phyloP scores from a whole-genome alignment of 2,329 filamentous ascomycete species.

The Exophiala xenobiotica region DNA sequence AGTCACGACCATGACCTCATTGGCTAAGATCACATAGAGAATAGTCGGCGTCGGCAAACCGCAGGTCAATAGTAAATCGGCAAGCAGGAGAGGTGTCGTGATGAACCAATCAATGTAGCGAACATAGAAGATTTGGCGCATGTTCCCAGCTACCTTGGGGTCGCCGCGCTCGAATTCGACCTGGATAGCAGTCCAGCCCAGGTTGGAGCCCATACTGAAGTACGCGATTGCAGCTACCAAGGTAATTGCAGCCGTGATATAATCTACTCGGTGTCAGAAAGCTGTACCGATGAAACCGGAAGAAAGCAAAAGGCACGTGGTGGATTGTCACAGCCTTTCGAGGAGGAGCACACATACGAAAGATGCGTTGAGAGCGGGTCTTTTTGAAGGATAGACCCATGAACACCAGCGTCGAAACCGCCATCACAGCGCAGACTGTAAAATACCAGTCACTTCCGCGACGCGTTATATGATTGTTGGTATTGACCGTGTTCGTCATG shows the following conservation, averaged over 20 bases:
- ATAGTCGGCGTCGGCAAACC: slow-evolving; percentile 66
- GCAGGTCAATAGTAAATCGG: slow-evolving; percentile 63
- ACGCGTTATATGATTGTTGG: slow-evolving; percentile 32
- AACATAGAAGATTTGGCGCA: slow-evolving; percentile 66
- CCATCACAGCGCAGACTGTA: slow-evolving; percentile 27
- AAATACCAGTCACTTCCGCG: slow-evolving; percentile 31
- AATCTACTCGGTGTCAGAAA: too few relatives aligned
- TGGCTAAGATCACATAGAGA: slow-evolving; percentile 60
- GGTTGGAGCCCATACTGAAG: slow-evolving; percentile 66
- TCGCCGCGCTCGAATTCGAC: slow-evolving; percentile 57
- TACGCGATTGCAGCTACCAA: slow-evolving; percentile 55
- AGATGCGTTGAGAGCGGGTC: slow-evolving; percentile 24
- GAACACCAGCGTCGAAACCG: slow-evolving; percentile 20
- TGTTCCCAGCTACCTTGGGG: slow-evolving; percentile 49
- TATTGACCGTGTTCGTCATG: slow-evolving; percentile 31
- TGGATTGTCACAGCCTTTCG: too few relatives aligned
- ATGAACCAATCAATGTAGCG: slow-evolving; percentile 65
- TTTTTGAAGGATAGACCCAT: slow-evolving; percentile 29
- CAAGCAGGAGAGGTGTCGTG: slow-evolving; percentile 63
- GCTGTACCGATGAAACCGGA: too few relatives aligned
- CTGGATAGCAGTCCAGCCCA: slow-evolving; percentile 63
- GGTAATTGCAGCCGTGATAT: slow-evolving; percentile 29
- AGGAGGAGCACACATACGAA: too few relatives aligned
- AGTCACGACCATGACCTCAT: slow-evolving; percentile 66
- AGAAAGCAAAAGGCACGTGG: too few relatives aligned